Percentiles rank a stretch among this genome's conserved stretches.
Conservation (phyloP, 2,329 filamentous ascomycete species). For the Cercospora canescens region DNA sequence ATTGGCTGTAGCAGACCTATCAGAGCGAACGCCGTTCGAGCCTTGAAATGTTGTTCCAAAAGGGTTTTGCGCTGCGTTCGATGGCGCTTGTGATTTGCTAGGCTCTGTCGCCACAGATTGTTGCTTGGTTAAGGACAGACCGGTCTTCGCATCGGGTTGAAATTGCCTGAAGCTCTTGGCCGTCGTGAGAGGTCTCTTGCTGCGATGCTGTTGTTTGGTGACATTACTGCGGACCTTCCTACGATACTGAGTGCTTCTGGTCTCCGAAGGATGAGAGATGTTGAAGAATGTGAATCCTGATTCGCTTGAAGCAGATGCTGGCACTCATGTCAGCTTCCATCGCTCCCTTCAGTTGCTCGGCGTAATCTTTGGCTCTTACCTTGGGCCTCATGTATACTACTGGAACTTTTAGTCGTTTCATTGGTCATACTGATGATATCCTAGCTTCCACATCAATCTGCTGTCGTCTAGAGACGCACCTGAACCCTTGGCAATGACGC, state of each 20-base stretch:
- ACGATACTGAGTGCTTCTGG: neutral
- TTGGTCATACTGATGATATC: neutral
- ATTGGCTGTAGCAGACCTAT: neutral
- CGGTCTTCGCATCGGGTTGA: neutral
- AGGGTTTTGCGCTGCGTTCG: neutral
- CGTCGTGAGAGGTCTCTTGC: neutral
- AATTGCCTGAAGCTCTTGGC: neutral
- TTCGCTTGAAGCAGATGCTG: neutral
- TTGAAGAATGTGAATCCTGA: neutral
- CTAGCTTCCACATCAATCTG: too few species aligned
- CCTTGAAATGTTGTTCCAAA: too few species aligned
- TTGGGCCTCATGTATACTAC: neutral
- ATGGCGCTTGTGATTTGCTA: neutral
- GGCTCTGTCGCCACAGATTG: neutral
- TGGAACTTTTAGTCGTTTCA: neutral
- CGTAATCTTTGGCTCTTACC: neutral
- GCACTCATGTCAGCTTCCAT: neutral
- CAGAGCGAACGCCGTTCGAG: neutral
- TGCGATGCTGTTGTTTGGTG: neutral
- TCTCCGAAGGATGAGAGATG: neutral
- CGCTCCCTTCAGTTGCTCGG: neutral
- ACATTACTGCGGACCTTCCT: conserved; percentile 5
- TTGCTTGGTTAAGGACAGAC: neutral
- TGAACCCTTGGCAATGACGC: too few species aligned
- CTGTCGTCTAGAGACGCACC: too few species aligned